Base-by-base conservation (phyloP, 2,329 filamentous ascomycete genomes). In the Talaromyces piceae region DNA sequence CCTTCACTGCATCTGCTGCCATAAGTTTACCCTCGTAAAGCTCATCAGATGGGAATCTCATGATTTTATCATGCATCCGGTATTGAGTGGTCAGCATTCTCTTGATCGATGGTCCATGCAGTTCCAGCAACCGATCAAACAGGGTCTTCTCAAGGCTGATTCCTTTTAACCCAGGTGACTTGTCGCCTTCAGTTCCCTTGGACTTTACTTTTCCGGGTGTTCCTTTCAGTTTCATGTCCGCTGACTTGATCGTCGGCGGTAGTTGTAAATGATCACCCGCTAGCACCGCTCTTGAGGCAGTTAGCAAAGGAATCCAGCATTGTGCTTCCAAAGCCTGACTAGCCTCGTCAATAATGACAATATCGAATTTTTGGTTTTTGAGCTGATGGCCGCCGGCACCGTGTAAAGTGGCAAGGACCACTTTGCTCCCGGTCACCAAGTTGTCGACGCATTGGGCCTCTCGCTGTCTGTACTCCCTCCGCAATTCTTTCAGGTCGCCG, bases 81-180 rank as follows among this genome's bases (percentile, higher is more conserved):
- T 98, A 98, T 71, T 98, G 93, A 4, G 87, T 95, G 3, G 89
- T 97, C 22, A 98, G 80, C 88, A 97, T 95, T 47, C 87, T 79
- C 73, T 97, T 97, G 72, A 98, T 90, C 4, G 75, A 76, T 1
- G 83, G 72, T 1, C 93, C 93, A 64, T 98, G 88, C 13, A 96
- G 74, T 4, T 79, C 77, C 41, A 98, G 77, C 39, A 98, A 77
- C 25, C 93, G 81, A 67, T 97, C 91, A 67, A 98, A 98, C 26
- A 98, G 76, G 0, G 93, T 97, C n/a, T 79, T 87, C 63, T 95
- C 91, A 5, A 98, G 78, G 1, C 79, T 83, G 61, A 82, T 75
- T 5, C 76, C 77, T n/a, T 63, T 57, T 62, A 58, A 54, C 13
- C 26, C 37, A 55, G 63, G 56, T 68, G 65, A 49, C 55, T 59